phyloP scores from a whole-genome alignment of 306 rosid genomes.

The Lagenaria siceraria region DNA sequence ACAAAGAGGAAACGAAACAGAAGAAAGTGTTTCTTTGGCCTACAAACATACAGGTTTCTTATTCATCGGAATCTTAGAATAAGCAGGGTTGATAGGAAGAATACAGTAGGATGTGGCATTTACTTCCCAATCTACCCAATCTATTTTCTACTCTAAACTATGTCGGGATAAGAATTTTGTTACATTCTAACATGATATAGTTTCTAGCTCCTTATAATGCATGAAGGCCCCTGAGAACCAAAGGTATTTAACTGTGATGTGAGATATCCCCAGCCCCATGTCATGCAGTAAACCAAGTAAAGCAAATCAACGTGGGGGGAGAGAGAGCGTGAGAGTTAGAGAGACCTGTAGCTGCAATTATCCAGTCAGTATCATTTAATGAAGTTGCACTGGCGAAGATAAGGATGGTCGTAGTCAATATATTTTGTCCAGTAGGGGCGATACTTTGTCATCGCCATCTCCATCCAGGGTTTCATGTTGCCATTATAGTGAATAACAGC shows the following conservation, averaged over 20 bases:
- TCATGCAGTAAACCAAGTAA: not conserved
- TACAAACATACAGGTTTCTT: not conserved
- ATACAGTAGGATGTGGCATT: not conserved
- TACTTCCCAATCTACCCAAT: not conserved
- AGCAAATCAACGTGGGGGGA: not conserved
- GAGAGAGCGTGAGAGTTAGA: not conserved
- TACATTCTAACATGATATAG: not conserved
- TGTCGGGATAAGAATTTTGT: not conserved
- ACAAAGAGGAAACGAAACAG: not conserved
- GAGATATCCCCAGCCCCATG: conserved; percentile 4
- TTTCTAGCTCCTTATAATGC: not conserved
- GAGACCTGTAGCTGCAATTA: not conserved
- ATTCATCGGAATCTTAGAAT: not conserved
- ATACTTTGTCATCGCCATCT: conserved; percentile 78
- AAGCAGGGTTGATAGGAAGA: not conserved
- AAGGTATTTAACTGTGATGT: not conserved
- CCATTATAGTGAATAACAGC: conserved; percentile 93
- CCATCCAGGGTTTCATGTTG: conserved; percentile 96
- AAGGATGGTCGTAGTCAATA: conserved; percentile 63
- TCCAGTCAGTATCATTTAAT: conserved; percentile 22
- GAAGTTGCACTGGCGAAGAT: conserved; percentile 54
- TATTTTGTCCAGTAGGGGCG: conserved; percentile 76
- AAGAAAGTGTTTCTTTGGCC: not conserved
- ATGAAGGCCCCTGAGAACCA: not conserved
- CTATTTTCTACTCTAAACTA: not conserved